A percentile compares a stretch with the other conserved stretches of the same genome.
Evolutionary conservation across 495 filamentous ascomycete species (phyloP).

Genomic region (Penicillium taxi): DNA sequence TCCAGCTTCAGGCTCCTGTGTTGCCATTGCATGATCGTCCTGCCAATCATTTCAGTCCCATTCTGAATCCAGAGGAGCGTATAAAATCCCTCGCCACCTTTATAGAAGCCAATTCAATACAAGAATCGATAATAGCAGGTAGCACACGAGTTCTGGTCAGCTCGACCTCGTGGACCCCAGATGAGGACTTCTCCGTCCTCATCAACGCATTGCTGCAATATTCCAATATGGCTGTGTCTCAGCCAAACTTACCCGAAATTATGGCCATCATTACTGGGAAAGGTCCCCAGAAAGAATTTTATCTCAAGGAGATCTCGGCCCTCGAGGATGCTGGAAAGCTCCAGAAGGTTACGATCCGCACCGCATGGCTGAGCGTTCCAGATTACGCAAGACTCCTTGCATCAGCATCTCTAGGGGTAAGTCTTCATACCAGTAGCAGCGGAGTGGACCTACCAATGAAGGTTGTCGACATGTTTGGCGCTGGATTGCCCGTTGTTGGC

Average conservation of each 20-base stretch:
- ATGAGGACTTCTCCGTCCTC: conserved; percentile 88
- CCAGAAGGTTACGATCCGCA: conserved; percentile 59
- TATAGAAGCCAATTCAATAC: conserved; percentile 48
- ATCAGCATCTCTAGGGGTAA: conserved; percentile 82
- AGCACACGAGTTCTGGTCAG: conserved; percentile 66
- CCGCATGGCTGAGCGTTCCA: conserved; percentile 70
- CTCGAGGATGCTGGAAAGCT: conserved; percentile 54
- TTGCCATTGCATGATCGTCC: conserved; percentile 81
- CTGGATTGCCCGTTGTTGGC: conserved; percentile 82
- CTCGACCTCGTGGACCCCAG: conserved; percentile 91
- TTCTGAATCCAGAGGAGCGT: conserved; percentile 41
- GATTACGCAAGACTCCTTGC: conserved; percentile 87
- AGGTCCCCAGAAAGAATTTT: conserved; percentile 73
- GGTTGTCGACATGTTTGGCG: conserved; percentile 97
- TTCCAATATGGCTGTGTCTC: conserved; percentile 41
- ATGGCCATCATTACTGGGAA: conserved; percentile 90
- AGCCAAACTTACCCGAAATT: conserved; percentile 48
- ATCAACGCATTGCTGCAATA: conserved; percentile 77
- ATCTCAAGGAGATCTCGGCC: conserved; percentile 52
- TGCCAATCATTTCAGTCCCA: conserved; percentile 68
- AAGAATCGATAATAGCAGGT: conserved; percentile 47
- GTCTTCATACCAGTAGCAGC: conserved; percentile 83
- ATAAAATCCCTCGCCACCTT: conserved; percentile 52
- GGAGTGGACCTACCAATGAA: conserved; percentile 99
- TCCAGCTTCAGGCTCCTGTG: conserved; percentile 54